Conservation (phyloP, 306 rosid species). For the Gastrolobium villosum region DNA sequence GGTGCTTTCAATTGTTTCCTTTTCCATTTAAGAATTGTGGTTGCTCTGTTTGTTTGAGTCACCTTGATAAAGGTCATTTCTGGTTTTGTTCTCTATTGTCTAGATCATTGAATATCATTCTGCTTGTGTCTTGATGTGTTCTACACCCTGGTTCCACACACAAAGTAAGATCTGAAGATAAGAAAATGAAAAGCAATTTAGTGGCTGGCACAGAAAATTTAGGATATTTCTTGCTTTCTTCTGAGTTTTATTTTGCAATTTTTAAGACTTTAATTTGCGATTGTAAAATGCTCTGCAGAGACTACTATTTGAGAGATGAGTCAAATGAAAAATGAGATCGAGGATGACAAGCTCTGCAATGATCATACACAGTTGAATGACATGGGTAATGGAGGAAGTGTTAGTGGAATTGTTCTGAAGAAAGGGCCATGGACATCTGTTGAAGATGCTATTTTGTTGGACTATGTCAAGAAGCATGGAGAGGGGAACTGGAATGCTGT, state of each 20-base stretch:
- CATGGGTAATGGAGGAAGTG: slow-evolving; percentile 61
- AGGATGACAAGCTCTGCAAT: slow-evolving; percentile 54
- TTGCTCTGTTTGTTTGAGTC: slow-evolving; percentile 16
- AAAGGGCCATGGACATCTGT: slow-evolving; percentile 52
- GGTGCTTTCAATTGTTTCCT: slow-evolving; percentile 30
- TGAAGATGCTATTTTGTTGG: slow-evolving; percentile 46
- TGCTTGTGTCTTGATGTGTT: slow-evolving; percentile 39
- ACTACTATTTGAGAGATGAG: slow-evolving; percentile 64
- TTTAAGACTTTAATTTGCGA: slow-evolving; percentile 24
- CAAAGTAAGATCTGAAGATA: not conserved
- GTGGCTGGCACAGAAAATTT: not conserved
- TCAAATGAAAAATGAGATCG: slow-evolving; percentile 56
- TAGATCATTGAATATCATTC: slow-evolving; percentile 37
- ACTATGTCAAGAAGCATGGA: slow-evolving; percentile 48
- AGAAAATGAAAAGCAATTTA: slow-evolving; percentile 14
- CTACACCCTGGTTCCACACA: not conserved
- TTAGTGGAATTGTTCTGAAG: slow-evolving; percentile 39
- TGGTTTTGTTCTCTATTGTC: slow-evolving; percentile 31
- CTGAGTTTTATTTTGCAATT: not conserved
- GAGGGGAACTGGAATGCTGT: slow-evolving; percentile 56
- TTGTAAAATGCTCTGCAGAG: slow-evolving; percentile 51
- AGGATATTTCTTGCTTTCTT: slow-evolving; percentile 36
- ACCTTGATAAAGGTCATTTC: slow-evolving; percentile 28
- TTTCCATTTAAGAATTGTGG: slow-evolving; percentile 18
- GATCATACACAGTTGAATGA: slow-evolving; percentile 64